These are phyloP conservation scores for Pythium rhizo-oryzae DNA, from an alignment of 352 stramenopile genomes.

Conservation along the genomic window DNA sequence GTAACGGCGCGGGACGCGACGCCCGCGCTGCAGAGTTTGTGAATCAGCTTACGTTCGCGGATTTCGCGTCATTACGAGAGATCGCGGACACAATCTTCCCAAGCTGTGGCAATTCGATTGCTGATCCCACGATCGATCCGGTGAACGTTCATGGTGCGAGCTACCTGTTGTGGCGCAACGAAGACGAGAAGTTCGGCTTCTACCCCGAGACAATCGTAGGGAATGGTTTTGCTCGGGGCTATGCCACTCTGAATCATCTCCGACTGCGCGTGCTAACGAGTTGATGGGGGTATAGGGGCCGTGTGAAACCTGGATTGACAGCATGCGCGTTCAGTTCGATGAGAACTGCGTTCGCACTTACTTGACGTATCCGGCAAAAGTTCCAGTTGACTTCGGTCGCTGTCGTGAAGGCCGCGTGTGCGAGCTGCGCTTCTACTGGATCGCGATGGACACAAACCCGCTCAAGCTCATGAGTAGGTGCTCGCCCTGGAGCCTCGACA, in stretches of 20 bases:
- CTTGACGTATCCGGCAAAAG: conserved; percentile 31
- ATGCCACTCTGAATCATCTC: background rate
- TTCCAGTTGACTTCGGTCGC: conserved; percentile 29
- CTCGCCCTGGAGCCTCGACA: background rate
- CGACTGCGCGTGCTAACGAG: background rate
- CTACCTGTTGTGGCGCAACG: conserved; percentile 23
- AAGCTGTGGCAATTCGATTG: conserved; percentile 22
- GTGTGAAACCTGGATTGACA: conserved; percentile 29
- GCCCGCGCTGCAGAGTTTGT: background rate
- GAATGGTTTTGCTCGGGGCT: background rate
- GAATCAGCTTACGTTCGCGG: conserved; percentile 16
- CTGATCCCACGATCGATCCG: background rate
- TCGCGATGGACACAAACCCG: conserved; percentile 7
- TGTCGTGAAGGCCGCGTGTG: conserved; percentile 17
- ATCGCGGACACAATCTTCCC: conserved; percentile 13
- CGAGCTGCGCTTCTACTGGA: conserved; percentile 34
- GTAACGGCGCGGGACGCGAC: background rate
- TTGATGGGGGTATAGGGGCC: conserved; percentile 30
- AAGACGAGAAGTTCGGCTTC: conserved; percentile 23
- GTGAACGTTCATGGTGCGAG: conserved; percentile 23
- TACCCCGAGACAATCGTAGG: conserved; percentile 4
- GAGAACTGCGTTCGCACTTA: conserved; percentile 22
- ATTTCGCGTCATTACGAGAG: conserved; percentile 24
- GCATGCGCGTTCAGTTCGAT: conserved; percentile 15
- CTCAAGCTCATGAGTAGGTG: conserved; percentile 27